phyloP scores from a whole-genome alignment of 768 basidiomycete species.

The Fomitopsis serialis region DNA sequence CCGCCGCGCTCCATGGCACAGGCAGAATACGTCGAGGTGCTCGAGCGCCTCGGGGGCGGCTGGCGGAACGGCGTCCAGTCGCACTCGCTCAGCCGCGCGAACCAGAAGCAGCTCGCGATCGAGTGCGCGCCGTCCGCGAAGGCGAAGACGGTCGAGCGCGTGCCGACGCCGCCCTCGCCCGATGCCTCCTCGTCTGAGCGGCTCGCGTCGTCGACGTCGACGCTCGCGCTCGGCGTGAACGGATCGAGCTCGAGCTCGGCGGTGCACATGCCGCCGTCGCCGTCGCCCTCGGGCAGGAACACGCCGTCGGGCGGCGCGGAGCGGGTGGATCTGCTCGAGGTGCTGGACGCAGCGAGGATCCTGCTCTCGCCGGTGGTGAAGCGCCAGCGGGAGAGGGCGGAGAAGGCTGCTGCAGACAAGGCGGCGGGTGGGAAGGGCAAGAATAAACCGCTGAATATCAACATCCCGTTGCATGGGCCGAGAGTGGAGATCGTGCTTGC shows the following conservation, averaged over 20 bases:
- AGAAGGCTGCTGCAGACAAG: slow-evolving; percentile 47
- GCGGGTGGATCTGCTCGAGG: slow-evolving; percentile 41
- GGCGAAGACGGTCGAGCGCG: slow-evolving; percentile 19
- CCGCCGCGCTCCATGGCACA: slow-evolving; percentile 87
- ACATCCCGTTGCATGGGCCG: slow-evolving; percentile 81
- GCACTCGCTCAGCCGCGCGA: slow-evolving; percentile 38
- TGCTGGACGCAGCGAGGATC: slow-evolving; percentile 66
- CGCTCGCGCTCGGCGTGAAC: slow-evolving; percentile 16
- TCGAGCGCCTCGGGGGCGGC: slow-evolving; percentile 73
- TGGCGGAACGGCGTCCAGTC: slow-evolving; percentile 67
- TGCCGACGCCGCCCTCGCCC: slow-evolving; percentile 12
- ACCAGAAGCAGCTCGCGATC: slow-evolving; percentile 39
- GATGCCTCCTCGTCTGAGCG: slow-evolving; percentile 20
- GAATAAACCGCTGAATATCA: slow-evolving; percentile 64
- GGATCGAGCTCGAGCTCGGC: slow-evolving; percentile 25
- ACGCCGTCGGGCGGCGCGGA: slow-evolving; percentile 15
- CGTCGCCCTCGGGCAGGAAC: slow-evolving; percentile 13
- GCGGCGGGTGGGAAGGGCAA: slow-evolving; percentile 32
- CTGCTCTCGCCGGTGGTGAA: slow-evolving; percentile 66
- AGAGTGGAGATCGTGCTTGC: slow-evolving; percentile 82
- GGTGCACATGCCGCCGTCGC: slow-evolving; percentile 13
- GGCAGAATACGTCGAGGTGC: slow-evolving; percentile 81
- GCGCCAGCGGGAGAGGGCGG: slow-evolving; percentile 55
- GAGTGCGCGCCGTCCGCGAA: slow-evolving; percentile 28
- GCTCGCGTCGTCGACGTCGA: slow-evolving; percentile 20